These are phyloP conservation scores for Talaromyces trachyspermus DNA, from an alignment of 495 filamentous ascomycete species.

Conservation along the genomic window DNA sequence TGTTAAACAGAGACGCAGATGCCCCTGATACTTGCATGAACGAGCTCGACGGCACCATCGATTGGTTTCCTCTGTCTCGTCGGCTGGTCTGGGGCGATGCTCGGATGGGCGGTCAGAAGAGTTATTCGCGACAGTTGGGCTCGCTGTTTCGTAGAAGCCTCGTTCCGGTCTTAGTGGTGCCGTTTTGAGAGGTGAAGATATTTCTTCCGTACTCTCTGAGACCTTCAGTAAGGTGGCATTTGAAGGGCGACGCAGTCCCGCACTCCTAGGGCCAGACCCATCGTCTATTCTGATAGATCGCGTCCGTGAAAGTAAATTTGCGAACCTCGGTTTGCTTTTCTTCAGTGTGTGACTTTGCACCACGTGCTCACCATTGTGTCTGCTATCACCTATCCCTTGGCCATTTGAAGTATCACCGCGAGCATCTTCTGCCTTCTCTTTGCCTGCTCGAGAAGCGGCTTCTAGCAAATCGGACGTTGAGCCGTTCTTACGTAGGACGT, in stretches of 20 bases:
- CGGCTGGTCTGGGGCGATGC: slow-evolving; percentile 22
- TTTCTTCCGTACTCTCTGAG: slow-evolving; percentile 27
- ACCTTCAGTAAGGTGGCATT: slow-evolving; percentile 32
- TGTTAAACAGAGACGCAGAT: slow-evolving; percentile 60
- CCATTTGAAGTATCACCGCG: not conserved
- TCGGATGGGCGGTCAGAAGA: slow-evolving; percentile 54
- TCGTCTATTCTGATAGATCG: slow-evolving; percentile 57
- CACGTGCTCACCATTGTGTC: slow-evolving; percentile 17
- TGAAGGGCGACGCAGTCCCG: slow-evolving; percentile 33
- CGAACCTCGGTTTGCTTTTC: slow-evolving; percentile 45
- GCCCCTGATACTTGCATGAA: slow-evolving; percentile 55
- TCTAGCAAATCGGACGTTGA: slow-evolving; percentile 36
- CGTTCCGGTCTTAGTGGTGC: slow-evolving; percentile 56
- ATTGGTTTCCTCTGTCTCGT: slow-evolving; percentile 41
- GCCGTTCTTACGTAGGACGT: slow-evolving; percentile 15
- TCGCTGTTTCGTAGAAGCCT: slow-evolving; percentile 57
- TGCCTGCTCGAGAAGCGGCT: slow-evolving; percentile 5
- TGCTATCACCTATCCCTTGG: not conserved
- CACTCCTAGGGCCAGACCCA: slow-evolving; percentile 24
- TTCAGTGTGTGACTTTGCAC: slow-evolving; percentile 23
- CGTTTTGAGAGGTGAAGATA: slow-evolving; percentile 37
- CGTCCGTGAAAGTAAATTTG: slow-evolving; percentile 55
- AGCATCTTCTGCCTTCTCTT: slow-evolving; percentile 1
- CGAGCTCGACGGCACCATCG: slow-evolving; percentile 47
- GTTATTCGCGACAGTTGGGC: slow-evolving; percentile 50